Base-by-base conservation (phyloP, 306 rosid species). In the Sophora flavescens region DNA sequence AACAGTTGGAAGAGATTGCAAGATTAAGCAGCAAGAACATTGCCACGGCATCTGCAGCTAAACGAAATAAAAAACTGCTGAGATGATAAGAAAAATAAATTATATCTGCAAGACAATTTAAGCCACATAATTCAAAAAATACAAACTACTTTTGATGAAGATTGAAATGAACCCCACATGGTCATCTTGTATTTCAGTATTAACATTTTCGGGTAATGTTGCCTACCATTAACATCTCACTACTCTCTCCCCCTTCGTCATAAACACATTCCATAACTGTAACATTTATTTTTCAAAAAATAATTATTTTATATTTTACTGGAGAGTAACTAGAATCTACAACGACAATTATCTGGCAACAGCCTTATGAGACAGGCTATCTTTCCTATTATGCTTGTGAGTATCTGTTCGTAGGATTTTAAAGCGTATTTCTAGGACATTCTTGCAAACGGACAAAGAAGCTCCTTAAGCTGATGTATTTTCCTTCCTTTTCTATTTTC, bases 21-120 rank as follows among this genome's bases (percentile, higher is more conserved):
- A 59, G 82, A 78, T 77, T 62, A 57, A 80, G 79, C 83, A 89
- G 87, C 88, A 88, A 75, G 82, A 47, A 84, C 88, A 87, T 65
- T 76, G 78, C 82, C 73, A 79, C 7, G 65, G 70, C 72, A 58
- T 80, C 91, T 87, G 90, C 84, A 75, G 33, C 5, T 63, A 58
- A 59, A 75, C 59, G 81, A 71, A 56, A 82, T 15, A 68, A 17
- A 60, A 60, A 39, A n/a, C 56, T 28, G 5, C 56, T 3, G 64
- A 63, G 73, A 81, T n/a, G 52, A 44, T 38, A 62, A 15, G 33
- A n/a, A 26, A 54, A 54, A 63, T 8, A 62, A 70, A 70, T 5
- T 6, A 14, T 65, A 81, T 74, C 76, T 44, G 13, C 26, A 66
- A 59, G 54, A 64, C 41, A 78, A 38, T 47, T 53, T 66, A 60